Percentiles rank a stretch among this genome's conserved stretches.
Evolutionary conservation across 2,329 filamentous ascomycete species (phyloP).

Genomic region (Parastagonospora avenae): DNA sequence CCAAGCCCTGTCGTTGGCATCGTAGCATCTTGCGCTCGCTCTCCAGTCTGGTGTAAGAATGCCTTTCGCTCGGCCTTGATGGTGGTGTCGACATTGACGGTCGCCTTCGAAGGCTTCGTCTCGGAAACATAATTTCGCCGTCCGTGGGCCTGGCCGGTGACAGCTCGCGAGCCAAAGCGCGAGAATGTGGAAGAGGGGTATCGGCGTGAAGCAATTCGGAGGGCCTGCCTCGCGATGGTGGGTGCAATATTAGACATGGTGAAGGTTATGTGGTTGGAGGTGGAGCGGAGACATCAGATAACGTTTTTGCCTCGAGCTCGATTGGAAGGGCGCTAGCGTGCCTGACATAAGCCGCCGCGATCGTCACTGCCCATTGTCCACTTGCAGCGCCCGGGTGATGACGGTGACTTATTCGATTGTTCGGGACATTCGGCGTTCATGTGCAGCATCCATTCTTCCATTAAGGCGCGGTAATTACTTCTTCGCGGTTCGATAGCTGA

Average conservation of each 20-base stretch:
- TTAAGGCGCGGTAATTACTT: no score
- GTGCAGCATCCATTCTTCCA: no score
- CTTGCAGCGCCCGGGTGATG: background rate
- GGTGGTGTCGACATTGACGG: conserved; percentile 80
- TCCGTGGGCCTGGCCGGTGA: conserved; percentile 29
- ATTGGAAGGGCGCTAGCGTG: background rate
- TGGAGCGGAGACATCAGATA: conserved; percentile 2
- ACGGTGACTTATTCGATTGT: no score
- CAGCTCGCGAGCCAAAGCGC: conserved; percentile 48
- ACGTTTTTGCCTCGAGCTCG: no score
- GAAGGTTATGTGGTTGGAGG: conserved; percentile 14
- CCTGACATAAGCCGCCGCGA: background rate
- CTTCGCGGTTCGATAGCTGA: background rate
- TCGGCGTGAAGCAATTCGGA: conserved; percentile 61
- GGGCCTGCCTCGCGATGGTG: conserved; percentile 75
- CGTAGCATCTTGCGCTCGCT: conserved; percentile 60
- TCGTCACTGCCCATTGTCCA: background rate
- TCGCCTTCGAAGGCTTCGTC: conserved; percentile 77
- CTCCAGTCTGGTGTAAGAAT: conserved; percentile 66
- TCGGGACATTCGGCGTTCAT: no score
- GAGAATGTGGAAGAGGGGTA: conserved; percentile 50
- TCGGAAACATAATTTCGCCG: conserved; percentile 81
- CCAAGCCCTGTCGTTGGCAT: conserved; percentile 64
- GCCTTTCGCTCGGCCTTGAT: conserved; percentile 87
- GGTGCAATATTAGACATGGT: conserved; percentile 61